Base-by-base conservation (phyloP, 306 rosid species). In the Trifolium pratense region DNA sequence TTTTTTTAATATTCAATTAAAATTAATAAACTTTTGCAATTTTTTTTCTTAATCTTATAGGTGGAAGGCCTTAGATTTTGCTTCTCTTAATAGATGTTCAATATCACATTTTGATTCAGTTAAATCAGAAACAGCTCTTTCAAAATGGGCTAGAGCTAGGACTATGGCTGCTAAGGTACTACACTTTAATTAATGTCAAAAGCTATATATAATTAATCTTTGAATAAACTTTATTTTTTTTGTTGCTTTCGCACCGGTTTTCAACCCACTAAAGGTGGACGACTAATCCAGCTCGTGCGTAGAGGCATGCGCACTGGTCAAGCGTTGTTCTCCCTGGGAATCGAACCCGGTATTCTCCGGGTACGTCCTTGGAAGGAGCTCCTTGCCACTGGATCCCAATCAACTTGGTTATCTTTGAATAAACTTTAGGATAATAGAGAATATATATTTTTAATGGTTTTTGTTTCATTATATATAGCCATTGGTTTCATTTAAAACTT, bases 81-180 rank as follows among this genome's bases (percentile, higher is more conserved):
- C 86, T 23, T 71, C 90, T 23, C 87, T 86, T n/a, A 77, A 66
- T 58, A 64, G 77, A 71, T 80, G 87, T 31, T 87, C 91, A 23
- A 70, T 85, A 31, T 87, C 96, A 46, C 81, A 86, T 56, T 89
- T 84, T 58, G 84, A 82, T 48, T 81, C 87, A 16, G 78, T 78
- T 62, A 87, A 82, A 76, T 81, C 96, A 49, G 91, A 93, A 85
- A 84, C 93, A 8, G 92, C 86, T 1, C 31, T 82, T 65, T 88
- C 96, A 10, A 87, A 85, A 82, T 93, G 97, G 98, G 80, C 93
- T 15, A 79, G 97, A 67, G 96, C 93, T 1, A 85, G 86, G 71
- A 89, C 86, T 14, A 84, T 86, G 82, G 97, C 90, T 77, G 98
- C 98, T 58, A 93, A 89, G 98, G 98, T 92, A 59, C 66, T 92